Evolutionary conservation across 208 protist genomes (phyloP).

Genomic region (Acanthamoeba divionensis): DNA sequence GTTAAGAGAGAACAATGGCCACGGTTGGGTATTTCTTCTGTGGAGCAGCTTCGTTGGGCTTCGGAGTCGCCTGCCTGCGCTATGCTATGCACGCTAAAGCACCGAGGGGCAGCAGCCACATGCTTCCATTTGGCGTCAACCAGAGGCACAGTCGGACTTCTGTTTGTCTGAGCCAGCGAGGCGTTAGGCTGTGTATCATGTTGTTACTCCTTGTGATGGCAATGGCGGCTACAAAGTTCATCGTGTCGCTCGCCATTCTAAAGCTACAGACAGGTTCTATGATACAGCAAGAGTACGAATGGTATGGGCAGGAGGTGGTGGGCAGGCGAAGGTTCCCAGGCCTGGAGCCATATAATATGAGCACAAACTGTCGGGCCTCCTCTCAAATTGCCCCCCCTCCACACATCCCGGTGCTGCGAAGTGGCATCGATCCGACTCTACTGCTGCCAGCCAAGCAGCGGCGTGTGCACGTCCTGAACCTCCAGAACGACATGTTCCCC

Average conservation of each 20-base stretch:
- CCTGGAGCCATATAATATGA: neutral
- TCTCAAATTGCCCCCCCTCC: neutral
- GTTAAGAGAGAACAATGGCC: too few species aligned
- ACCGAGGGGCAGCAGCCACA: neutral
- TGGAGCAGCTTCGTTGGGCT: neutral
- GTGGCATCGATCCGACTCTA: neutral
- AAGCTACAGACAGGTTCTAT: neutral
- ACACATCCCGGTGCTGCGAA: neutral
- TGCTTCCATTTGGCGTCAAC: too few species aligned
- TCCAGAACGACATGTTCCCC: neutral
- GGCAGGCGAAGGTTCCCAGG: neutral
- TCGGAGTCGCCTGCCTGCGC: neutral
- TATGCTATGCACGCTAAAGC: neutral
- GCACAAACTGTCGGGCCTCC: neutral
- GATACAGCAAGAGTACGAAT: neutral
- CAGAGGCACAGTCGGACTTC: too few species aligned
- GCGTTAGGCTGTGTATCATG: too few species aligned
- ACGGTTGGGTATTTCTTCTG: neutral
- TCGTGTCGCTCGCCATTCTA: neutral
- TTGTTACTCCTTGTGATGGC: neutral
- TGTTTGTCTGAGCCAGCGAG: too few species aligned
- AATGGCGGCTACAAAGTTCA: neutral
- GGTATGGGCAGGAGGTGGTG: neutral
- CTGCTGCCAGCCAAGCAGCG: neutral
- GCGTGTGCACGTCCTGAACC: neutral